Evolutionary conservation across 331 rosid genomes (phyloP).

Genomic region (Malus hybrid): DNA sequence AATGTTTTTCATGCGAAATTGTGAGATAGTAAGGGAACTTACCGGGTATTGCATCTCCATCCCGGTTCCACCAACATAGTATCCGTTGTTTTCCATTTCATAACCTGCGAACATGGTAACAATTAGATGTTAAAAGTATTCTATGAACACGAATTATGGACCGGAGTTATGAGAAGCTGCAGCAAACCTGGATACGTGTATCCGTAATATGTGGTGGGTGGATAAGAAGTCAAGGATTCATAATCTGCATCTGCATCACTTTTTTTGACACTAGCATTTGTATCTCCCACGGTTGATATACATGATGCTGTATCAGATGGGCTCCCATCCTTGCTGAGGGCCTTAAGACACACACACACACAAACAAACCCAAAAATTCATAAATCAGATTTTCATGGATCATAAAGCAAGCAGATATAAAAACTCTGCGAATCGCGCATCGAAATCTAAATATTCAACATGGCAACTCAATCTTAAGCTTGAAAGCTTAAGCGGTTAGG

Average conservation of each 20-base stretch:
- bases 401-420: neutral
- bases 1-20: neutral
- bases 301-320: conserved; percentile 62
- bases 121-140: conserved; percentile 33
- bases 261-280: conserved; percentile 37
- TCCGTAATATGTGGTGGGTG: conserved; percentile 45
- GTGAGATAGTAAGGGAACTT: conserved; percentile 17
- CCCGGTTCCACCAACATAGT: conserved; percentile 48
- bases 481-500: neutral
- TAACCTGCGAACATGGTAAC: conserved; percentile 58
- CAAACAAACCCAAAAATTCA: conserved; percentile 4
- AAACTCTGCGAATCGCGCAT: neutral
- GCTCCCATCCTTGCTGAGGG: conserved; percentile 42
- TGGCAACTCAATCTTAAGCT: neutral
- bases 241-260: conserved; percentile 35
- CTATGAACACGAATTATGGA: neutral
- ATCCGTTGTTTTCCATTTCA: conserved; percentile 57
- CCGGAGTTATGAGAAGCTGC: conserved; percentile 5
- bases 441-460: neutral
- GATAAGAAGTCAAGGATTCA: conserved; percentile 27
- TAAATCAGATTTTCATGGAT: neutral
- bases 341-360: conserved; percentile 24
- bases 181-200: conserved; percentile 72
- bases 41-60: conserved; percentile 64
- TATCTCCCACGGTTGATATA: conserved; percentile 52